A percentile compares a stretch with the other conserved stretches of the same genome.
Evolutionary conservation across 306 rosid species (phyloP).

Genomic region (Lotus japonicus): DNA sequence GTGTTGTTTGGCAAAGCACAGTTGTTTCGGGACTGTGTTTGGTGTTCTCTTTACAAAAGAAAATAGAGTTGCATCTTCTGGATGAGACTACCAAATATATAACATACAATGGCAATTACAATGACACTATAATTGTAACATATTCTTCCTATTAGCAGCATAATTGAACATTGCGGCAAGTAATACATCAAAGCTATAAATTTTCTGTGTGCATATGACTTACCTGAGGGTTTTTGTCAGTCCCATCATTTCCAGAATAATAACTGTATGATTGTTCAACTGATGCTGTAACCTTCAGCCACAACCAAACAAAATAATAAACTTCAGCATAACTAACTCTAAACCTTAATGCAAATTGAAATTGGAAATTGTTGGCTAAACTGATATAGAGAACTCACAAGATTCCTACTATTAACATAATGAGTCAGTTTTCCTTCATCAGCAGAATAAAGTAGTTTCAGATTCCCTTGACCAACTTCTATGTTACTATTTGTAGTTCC

Average conservation of each 20-base stretch:
- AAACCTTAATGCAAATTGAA: constrained; percentile 18
- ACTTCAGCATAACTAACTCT: background rate
- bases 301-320: constrained; percentile 21
- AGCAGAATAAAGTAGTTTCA: constrained; percentile 62
- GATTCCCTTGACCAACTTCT: constrained; percentile 70
- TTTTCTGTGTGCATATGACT: background rate
- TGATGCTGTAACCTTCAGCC: constrained; percentile 38
- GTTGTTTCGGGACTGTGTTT: background rate
- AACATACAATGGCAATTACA: background rate
- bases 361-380: background rate
- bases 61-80: background rate
- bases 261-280: constrained; percentile 46
- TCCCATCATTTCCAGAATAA: constrained; percentile 49
- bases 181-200: background rate
- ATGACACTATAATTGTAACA: background rate
- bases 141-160: background rate
- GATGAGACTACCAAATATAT: background rate
- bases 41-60: background rate
- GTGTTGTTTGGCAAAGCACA: background rate
- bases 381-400: constrained; percentile 31
- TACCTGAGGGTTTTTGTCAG: constrained; percentile 46
- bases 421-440: constrained; percentile 55
- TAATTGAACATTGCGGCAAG: background rate
- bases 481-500: constrained; percentile 34
- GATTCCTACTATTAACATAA: constrained; percentile 49